These are phyloP conservation scores for Paraphysoderma sedebokerense DNA, from an alignment of 371 early-diverging fungal genomes.

Conservation along the genomic window DNA sequence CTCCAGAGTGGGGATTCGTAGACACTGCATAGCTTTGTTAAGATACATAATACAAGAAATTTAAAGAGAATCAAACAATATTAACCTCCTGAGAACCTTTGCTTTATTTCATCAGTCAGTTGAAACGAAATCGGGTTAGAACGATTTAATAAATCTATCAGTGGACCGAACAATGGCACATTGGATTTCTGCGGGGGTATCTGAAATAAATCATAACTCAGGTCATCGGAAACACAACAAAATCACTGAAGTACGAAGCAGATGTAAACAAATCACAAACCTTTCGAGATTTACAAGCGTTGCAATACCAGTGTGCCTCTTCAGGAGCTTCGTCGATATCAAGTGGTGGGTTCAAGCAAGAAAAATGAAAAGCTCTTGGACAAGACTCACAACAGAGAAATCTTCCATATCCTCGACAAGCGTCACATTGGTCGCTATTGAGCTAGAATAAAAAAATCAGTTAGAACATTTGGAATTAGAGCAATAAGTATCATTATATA, in stretches of 20 bases:
- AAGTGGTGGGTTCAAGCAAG: constrained; percentile 52
- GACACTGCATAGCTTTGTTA: background rate
- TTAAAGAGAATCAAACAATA: background rate
- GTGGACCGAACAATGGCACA: constrained; percentile 18
- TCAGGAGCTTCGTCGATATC: constrained; percentile 23
- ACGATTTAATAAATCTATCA: constrained; percentile 18
- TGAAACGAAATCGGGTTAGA: constrained; percentile 26
- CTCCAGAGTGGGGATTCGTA: constrained; percentile 18
- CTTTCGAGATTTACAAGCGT: no score
- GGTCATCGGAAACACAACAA: no score
- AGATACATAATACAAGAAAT: background rate
- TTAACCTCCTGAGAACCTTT: constrained; percentile 22
- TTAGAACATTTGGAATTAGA: no score
- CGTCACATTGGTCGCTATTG: constrained; percentile 43
- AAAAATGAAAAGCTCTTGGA: constrained; percentile 53
- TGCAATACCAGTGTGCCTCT: constrained; percentile 46
- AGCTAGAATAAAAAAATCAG: background rate
- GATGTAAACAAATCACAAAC: no score
- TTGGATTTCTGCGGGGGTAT: no score
- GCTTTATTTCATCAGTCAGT: constrained; percentile 24
- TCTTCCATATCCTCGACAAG: constrained; percentile 39
- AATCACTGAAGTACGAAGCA: no score
- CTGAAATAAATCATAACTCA: no score
- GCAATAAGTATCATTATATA: no score
- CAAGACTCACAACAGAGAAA: constrained; percentile 58